Evolutionary conservation across 2,329 filamentous ascomycete genomes (phyloP), one percentile per base, ranked within the genome.

Genomic region (Aspergillus alliaceus): DNA sequence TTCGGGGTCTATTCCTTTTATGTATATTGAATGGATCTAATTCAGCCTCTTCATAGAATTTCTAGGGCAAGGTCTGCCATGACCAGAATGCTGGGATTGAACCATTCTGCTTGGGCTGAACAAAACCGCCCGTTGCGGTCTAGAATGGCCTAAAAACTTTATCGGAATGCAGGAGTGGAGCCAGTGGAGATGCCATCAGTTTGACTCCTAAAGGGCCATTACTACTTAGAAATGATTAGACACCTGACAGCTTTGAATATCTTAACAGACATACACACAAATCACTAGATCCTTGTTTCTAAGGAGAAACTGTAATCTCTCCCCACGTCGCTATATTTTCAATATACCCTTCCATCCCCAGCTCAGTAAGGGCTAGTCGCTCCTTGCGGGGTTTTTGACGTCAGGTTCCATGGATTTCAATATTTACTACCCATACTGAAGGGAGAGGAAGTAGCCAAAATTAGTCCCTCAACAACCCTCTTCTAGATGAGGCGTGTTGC

Each of bases 71-170:
- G 40, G 27, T 44, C 40, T 44, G 20, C 40, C 12, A 18, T 25
- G n/a, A n/a, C 40, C 40, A 29, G 7, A 44, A 44, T 44, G 24
- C 40, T n/a, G 40, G 40, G 40, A 44, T 29, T 44, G 40, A 15
- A n/a, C 12, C 2, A n/a, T 35, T 35, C 12, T 35, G 32, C 32
- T 35, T 35, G 32, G 32, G 32, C 14, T 35, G 5, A 15, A 7
- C 15, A 27, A 27, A 49, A 49, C 46, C 15, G 25, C 24, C 35
- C 18, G 37, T 31, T 20, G 44, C n/a, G 44, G 44, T 48, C 44
- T 48, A 52, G 49, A 42, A 52, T 52, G 49, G 49, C 49, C 49
- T 29, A 40, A 52, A 52, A 52, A 48, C 35, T 52, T 52, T 52
- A 52, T 52, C 49, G 49, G 49, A 18, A 25, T 12, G 15, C 8